Evolutionary conservation across 179 eudicot genomes (phyloP), one percentile per base, ranked within the genome.

Genomic region (Vitellaria paradoxa): DNA sequence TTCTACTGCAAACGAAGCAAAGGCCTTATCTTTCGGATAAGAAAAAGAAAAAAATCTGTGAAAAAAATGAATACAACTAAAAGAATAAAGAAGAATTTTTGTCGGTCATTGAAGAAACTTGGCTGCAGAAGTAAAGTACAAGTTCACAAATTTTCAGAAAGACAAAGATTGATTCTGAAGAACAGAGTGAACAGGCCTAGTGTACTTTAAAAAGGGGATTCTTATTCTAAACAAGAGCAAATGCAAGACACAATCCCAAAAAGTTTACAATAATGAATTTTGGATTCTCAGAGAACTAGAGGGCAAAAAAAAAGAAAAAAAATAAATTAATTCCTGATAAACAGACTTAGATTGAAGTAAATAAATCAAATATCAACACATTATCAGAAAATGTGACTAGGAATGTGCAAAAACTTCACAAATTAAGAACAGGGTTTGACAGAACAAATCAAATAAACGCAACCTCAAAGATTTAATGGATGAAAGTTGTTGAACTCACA

Each of bases 401-500:
- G 45, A 74, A 47, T 21, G 21, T 8, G 21, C 42, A 73, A 73
- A 37, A 42, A 73, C 26, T 30, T 57, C 53, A 20, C 42, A 66
- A 57, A 30, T 40, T 42, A 30, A 20, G 17, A 72, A 26, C 37
- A 14, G 14, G 52, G 59, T 50, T 23, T 55, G 65, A 70, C 45
- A n/a, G 70, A 55, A 42, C 50, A 42, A 73, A 49, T 64, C n/a
- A 37, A 60, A n/a, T 60, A 49, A 18, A 57, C 60, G 12, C 17
- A 70, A 24, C 45, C 45, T 52, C 14, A 55, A 76, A 77, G 6
- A 15, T 59, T 45, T n/a, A 24, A 61, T 1, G n/a, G 26, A 76
- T 18, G 55, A 15, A 42, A 42, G 6, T 42, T 4, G 1, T 45
- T 9, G 4, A 65, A 85, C 99, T 92, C 84, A 96, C 99, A 89